These are phyloP conservation scores for Epicoccum nigrum DNA, from an alignment of 2,329 filamentous ascomycete genomes.

Conservation along the genomic window DNA sequence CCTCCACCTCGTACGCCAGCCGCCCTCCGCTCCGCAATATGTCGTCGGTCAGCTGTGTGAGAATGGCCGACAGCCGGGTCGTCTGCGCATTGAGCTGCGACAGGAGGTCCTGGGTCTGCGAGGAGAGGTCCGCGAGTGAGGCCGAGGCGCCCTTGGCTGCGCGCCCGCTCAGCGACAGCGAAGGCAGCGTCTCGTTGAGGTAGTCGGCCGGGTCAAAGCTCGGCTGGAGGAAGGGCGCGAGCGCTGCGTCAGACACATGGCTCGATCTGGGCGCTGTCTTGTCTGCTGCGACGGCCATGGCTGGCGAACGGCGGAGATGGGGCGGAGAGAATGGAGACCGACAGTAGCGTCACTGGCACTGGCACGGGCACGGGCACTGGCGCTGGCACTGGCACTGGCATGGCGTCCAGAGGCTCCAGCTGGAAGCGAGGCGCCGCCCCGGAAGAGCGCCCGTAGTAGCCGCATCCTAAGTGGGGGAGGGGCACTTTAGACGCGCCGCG, in stretches of 20 bases:
- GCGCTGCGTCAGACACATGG: conserved; percentile 73
- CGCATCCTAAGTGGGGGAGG: conserved; percentile 21
- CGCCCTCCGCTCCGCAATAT: conserved; percentile 88
- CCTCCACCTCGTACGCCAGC: conserved; percentile 91
- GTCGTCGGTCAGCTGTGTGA: conserved; percentile 92
- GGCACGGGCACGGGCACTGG: no score
- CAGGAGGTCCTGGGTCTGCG: conserved; percentile 81
- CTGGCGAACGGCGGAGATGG: conserved; percentile 23
- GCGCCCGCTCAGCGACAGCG: conserved; percentile 62
- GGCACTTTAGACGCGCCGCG: conserved; percentile 17
- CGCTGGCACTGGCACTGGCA: conserved; percentile 1
- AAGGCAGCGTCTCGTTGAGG: conserved; percentile 78
- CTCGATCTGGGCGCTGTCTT: conserved; percentile 37
- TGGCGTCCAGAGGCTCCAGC: no score
- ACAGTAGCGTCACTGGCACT: conserved; percentile 24
- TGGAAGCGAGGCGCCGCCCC: conserved; percentile 5
- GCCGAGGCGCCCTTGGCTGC: conserved; percentile 53
- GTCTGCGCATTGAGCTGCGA: conserved; percentile 90
- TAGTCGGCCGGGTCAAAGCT: conserved; percentile 85
- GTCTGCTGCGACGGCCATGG: conserved; percentile 37
- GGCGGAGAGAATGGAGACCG: conserved; percentile 10
- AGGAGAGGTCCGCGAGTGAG: conserved; percentile 76
- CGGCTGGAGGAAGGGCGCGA: conserved; percentile 76
- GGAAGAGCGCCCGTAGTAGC: conserved; percentile 25
- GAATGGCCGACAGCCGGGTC: conserved; percentile 75